Percentiles rank a stretch among this genome's conserved stretches.
phyloP scores from a whole-genome alignment of 768 basidiomycete genomes.

The Hysterangium stoloniferum region DNA sequence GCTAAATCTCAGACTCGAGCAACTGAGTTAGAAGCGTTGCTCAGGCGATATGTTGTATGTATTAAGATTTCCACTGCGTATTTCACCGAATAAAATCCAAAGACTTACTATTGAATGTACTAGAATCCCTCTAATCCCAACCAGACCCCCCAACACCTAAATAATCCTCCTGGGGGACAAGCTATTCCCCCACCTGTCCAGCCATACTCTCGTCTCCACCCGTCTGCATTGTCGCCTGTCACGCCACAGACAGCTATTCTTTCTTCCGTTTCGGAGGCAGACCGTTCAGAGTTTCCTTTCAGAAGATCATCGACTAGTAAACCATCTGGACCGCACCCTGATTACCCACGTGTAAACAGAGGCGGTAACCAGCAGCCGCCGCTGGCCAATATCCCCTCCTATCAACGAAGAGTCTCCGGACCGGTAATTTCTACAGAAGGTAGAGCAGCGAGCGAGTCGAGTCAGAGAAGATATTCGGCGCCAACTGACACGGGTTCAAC shows the following conservation, averaged over 20 bases:
- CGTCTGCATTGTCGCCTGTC: not conserved
- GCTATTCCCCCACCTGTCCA: not conserved
- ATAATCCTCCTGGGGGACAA: not conserved
- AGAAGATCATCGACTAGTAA: too few relatives aligned
- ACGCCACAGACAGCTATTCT: constrained; percentile 1
- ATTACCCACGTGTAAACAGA: too few relatives aligned
- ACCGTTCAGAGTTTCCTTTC: not conserved
- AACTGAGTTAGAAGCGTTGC: not conserved
- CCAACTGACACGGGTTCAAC: too few relatives aligned
- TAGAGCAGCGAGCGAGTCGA: too few relatives aligned
- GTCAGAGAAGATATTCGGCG: too few relatives aligned
- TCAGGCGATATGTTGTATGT: not conserved
- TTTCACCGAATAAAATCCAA: not conserved
- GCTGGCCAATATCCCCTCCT: too few relatives aligned
- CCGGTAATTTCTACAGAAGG: too few relatives aligned
- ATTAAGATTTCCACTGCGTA: not conserved
- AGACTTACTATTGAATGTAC: not conserved
- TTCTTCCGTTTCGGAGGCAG: not conserved
- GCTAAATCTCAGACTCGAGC: not conserved
- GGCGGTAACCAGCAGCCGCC: too few relatives aligned
- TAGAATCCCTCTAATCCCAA: not conserved
- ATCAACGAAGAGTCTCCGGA: too few relatives aligned
- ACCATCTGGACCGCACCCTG: too few relatives aligned
- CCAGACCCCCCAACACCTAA: not conserved
- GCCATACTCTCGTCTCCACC: not conserved